Conservation (phyloP, 768 basidiomycete genomes). For the Sarcomyxa edulis region DNA sequence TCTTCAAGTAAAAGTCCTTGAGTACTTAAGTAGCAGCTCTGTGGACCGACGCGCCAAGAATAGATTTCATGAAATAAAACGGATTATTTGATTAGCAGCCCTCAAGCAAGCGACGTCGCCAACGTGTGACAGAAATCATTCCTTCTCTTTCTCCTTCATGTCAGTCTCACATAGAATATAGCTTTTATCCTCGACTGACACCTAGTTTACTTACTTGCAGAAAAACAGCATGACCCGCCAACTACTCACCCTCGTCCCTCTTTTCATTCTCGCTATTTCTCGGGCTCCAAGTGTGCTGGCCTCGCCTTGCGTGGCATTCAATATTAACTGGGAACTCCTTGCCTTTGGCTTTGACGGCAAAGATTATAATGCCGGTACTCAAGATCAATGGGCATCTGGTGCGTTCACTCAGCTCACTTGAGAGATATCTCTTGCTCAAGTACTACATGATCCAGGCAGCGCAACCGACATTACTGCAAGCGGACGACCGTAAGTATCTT, state of each 20-base stretch:
- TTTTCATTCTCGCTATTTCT: conserved; percentile 14
- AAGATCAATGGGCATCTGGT: conserved; percentile 60
- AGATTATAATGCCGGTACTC: conserved; percentile 77
- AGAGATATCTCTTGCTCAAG: conserved; percentile 8
- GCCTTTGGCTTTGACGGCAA: conserved; percentile 81
- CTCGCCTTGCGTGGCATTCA: conserved; percentile 66
- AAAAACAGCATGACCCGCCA: conserved; percentile 11
- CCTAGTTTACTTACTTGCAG: background rate
- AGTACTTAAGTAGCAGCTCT: no score
- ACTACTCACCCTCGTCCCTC: conserved; percentile 9
- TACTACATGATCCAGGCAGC: conserved; percentile 24
- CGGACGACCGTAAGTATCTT: conserved; percentile 66
- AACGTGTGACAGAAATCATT: no score
- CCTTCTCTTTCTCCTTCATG: no score
- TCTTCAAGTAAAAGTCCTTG: no score
- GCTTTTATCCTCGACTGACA: conserved; percentile 4
- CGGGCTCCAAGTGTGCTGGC: conserved; percentile 5
- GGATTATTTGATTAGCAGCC: no score
- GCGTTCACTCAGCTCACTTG: conserved; percentile 32
- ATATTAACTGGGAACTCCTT: conserved; percentile 75
- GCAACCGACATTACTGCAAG: conserved; percentile 65
- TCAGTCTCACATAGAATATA: no score
- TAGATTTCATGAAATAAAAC: no score
- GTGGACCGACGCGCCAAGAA: no score
- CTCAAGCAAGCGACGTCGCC: background rate